Base-by-base conservation (phyloP, 176 grass and related monocot genomes). In the Musa schizocarpa region DNA sequence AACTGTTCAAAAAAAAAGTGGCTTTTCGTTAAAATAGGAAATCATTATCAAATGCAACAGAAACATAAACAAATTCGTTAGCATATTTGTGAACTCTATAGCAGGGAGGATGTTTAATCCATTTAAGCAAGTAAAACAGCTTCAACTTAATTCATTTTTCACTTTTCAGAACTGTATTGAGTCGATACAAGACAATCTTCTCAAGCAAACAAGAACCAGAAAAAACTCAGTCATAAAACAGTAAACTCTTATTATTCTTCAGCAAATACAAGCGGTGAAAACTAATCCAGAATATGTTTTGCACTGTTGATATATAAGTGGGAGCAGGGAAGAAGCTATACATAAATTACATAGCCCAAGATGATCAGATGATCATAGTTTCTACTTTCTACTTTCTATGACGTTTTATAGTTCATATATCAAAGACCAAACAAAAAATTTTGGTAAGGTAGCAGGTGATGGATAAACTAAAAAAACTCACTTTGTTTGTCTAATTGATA, bases 371-470 rank as follows among this genome's bases (percentile, higher is more conserved):
- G 34, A 43, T 43, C 34, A 43, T 43, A 43, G 34, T 43, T 43
- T 43, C 34, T 43, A 43, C 34, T 43, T 43, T 0, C 34, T 43
- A 43, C 3, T 43, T 43, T 43, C 34, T 43, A 43, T 43, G 34
- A 43, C 4, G 34, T 43, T 24, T 57, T 54, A 54, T 26, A 81
- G 13, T 76, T 43, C 13, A 10, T 53, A 72, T 52, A 54, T 49
- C 68, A 54, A 84, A 25, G 54, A 51, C 54, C 26, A 68, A 67
- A 72, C 51, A 43, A 65, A 76, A 76, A 69, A 61, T 59, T 22
- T 69, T 57, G 67, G 51, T 53, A 53, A 74, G 71, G n/a, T 74
- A 11, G 34, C 14, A 56, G 16, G 14, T 14, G 54, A 56, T 59
- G 56, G 16, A 59, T 0, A 70, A 50, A 70, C 8, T 51, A 50